phyloP scores from a whole-genome alignment of 208 protist species.

The Acanthamoeba lenticulata region DNA sequence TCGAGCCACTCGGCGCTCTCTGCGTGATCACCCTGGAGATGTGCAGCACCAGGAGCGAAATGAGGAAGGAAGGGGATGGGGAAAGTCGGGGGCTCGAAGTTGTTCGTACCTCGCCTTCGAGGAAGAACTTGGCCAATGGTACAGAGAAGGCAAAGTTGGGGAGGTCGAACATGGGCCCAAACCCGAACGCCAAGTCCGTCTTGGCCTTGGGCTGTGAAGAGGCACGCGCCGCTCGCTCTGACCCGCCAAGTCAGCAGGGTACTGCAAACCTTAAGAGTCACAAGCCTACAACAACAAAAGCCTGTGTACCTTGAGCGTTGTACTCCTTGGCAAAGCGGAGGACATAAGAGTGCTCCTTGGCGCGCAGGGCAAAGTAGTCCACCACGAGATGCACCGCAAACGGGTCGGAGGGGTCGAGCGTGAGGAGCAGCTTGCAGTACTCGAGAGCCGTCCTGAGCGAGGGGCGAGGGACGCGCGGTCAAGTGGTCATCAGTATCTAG shows the following conservation, averaged over 20 bases:
- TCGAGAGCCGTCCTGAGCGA: not conserved
- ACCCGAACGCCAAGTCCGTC: conserved; percentile 20
- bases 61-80: not conserved
- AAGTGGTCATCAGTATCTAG: not conserved
- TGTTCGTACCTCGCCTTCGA: conserved; percentile 9
- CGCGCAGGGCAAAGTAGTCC: conserved; percentile 27
- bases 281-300: not conserved
- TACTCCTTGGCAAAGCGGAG: conserved; percentile 20
- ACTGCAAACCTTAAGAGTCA: too few species aligned
- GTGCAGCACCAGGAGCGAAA: not conserved
- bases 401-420: conserved; percentile 44
- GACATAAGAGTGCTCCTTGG: conserved; percentile 14
- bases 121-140: conserved; percentile 12
- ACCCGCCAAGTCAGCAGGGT: not conserved
- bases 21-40: not conserved
- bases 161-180: conserved; percentile 19
- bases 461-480: not conserved
- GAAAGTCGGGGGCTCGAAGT: not conserved
- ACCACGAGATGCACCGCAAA: conserved; percentile 17
- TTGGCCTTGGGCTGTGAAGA: conserved; percentile 15
- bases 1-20: conserved; percentile 45
- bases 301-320: conserved; percentile 36
- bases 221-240: not conserved
- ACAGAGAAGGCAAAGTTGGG: conserved; percentile 60
- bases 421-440: conserved; percentile 59